Evolutionary conservation across 208 protist species (phyloP).

Genomic region (Trypanosoma vivax): DNA sequence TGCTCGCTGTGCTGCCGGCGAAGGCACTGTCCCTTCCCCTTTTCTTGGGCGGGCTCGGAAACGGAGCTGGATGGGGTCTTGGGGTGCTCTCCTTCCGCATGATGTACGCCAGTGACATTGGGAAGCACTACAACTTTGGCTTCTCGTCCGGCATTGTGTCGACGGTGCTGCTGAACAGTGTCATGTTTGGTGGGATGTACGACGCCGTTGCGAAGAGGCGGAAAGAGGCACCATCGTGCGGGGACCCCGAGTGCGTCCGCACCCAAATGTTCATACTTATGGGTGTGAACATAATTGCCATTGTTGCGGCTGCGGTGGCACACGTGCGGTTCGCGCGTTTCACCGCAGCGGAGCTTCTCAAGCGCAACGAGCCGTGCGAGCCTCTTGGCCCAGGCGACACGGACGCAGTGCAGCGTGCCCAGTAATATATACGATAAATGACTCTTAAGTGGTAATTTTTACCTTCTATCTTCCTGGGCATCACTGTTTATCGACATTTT

Average conservation of each 20-base stretch:
- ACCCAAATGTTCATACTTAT: conserved; percentile 71
- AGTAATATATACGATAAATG: no score
- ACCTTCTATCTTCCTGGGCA: no score
- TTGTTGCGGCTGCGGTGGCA: conserved; percentile 17
- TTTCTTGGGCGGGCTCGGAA: conserved; percentile 50
- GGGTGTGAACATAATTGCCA: conserved; percentile 49
- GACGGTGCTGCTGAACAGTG: conserved; percentile 65
- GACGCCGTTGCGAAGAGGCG: conserved; percentile 35
- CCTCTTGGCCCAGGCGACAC: not conserved
- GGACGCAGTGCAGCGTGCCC: conserved; percentile 14
- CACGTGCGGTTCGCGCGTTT: conserved; percentile 60
- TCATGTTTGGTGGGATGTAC: conserved; percentile 80
- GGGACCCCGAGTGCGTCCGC: conserved; percentile 38
- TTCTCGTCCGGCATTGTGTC: conserved; percentile 57
- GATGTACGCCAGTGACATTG: conserved; percentile 64
- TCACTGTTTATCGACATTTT: no score
- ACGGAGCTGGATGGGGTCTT: conserved; percentile 54
- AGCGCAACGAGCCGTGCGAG: not conserved
- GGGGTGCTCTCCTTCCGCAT: conserved; percentile 47
- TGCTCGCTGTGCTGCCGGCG: conserved; percentile 48
- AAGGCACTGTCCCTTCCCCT: conserved; percentile 54
- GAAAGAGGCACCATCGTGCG: conserved; percentile 28
- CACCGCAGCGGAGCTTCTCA: not conserved
- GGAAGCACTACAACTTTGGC: conserved; percentile 84
- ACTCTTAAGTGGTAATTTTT: no score